Percentiles rank a stretch among this genome's conserved stretches.
These are phyloP conservation scores for Cytospora paraplurivora DNA, from an alignment of 2,329 filamentous ascomycete species.

Conservation along the genomic window DNA sequence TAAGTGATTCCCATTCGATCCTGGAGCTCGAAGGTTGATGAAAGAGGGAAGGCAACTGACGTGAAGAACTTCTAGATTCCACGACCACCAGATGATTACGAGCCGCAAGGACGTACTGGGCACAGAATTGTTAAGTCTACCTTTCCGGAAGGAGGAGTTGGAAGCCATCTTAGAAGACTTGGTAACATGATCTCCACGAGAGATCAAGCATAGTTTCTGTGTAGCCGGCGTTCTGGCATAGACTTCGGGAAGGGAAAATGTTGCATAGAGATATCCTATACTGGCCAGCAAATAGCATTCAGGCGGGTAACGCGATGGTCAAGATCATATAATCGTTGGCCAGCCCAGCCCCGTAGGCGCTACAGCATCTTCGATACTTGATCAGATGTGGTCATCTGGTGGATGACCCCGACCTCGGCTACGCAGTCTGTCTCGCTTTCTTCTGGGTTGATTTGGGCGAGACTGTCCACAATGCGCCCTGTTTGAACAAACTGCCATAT, in stretches of 20 bases:
- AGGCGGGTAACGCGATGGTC: neutral
- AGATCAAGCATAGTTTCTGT: neutral
- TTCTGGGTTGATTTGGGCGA: no score
- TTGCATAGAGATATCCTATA: neutral
- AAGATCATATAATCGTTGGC: neutral
- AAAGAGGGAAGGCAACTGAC: slow-evolving; percentile 33
- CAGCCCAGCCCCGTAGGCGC: no score
- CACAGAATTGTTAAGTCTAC: slow-evolving; percentile 81
- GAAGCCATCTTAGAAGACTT: slow-evolving; percentile 85
- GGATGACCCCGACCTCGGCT: no score
- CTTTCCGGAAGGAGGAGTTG: slow-evolving; percentile 84
- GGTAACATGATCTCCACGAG: slow-evolving; percentile 38
- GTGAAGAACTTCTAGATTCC: slow-evolving; percentile 60
- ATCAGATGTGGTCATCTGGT: no score
- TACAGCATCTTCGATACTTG: no score
- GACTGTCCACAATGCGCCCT: no score
- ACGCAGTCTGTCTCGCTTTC: no score
- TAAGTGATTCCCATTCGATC: slow-evolving; percentile 44
- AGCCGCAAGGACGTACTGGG: slow-evolving; percentile 83
- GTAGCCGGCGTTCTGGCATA: neutral
- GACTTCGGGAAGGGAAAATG: neutral
- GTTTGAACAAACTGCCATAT: no score
- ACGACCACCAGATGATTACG: slow-evolving; percentile 97
- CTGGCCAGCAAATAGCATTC: neutral
- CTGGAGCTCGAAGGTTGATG: neutral